Evolutionary conservation across 202 grass and related monocot genomes (phyloP).

Genomic region (Brachypodium distachyon): DNA sequence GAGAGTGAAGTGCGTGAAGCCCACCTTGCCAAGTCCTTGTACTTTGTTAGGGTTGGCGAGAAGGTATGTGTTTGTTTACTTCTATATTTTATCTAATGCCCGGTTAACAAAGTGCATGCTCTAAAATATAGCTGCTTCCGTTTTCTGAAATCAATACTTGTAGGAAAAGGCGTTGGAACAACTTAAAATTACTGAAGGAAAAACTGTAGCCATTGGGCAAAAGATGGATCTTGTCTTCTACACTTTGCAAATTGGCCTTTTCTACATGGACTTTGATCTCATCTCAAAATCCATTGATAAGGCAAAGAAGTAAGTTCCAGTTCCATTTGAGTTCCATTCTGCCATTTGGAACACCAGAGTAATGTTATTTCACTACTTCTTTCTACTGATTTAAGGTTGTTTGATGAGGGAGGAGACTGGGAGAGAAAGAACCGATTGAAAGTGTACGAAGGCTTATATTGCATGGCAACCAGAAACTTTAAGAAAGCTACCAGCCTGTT

Average conservation of each 20-base stretch:
- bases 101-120: background rate
- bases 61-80: constrained; percentile 46
- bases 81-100: background rate
- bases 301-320: constrained; percentile 69
- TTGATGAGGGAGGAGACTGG: constrained; percentile 95
- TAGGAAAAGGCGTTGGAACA: constrained; percentile 74
- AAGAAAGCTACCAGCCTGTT: constrained; percentile 89
- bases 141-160: constrained; percentile 11
- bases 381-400: constrained; percentile 45
- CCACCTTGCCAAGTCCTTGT: constrained; percentile 85
- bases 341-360: background rate
- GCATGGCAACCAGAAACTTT: constrained; percentile 93
- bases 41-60: constrained; percentile 71
- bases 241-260: constrained; percentile 81
- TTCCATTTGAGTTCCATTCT: constrained; percentile 5
- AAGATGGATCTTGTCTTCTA: constrained; percentile 98
- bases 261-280: constrained; percentile 96
- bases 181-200: constrained; percentile 75
- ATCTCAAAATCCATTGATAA: constrained; percentile 97
- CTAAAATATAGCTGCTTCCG: background rate
- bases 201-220: constrained; percentile 93
- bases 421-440: constrained; percentile 96
- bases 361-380: background rate
- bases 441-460: constrained; percentile 89
- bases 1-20: constrained; percentile 99